Base-by-base conservation (phyloP, 1,284 basidiomycete genomes). In the Mycena sp. region DNA sequence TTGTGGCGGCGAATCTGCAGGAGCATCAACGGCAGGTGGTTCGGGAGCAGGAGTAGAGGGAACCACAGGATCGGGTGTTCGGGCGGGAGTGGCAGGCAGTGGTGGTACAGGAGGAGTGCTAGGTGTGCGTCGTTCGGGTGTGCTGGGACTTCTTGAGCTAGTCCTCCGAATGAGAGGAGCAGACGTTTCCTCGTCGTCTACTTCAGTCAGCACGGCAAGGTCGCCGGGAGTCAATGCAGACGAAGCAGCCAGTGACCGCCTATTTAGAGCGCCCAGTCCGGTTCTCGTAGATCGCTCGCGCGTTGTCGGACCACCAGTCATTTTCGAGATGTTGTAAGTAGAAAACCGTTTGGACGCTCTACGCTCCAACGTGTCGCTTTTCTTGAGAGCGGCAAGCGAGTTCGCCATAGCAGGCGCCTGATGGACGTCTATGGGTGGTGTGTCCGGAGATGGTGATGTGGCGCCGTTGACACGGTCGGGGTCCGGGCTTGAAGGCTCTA, bases 271-370 rank as follows among this genome's bases (percentile, higher is more conserved):
- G 25, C 77, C 77, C 28, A 70, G 19, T 57, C 83, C 74, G n/a
- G 49, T 67, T 37, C 65, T 49, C 48, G 75, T 35, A 56, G 85
- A 76, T 64, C 85, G 74, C 78, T 85, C 84, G 37, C 84, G 77
- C n/a, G 75, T 70, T 67, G 74, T 81, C 64, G 73, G 76, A 19
- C 74, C 81, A 17, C 89, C 87, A 1, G 94, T 91, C 89, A 99
- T 97, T 80, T 97, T 98, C 68, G 93, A 92, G 72, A 98, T 94
- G 55, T 96, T 95, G 75, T 98, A 99, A 1, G 93, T 93, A 58
- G 96, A 98, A 80, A 97, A 99, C 0, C 97, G 91, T 74, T 99
- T 99, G 26, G 94, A 96, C 4, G 97, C 97, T 41, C 97, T 85
- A 11, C 97, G 88, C 73, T 97, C 95, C 19, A 98, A 85, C 1